Evolutionary conservation across 495 filamentous ascomycete genomes (phyloP).

Genomic region (Xylaria telfairii): DNA sequence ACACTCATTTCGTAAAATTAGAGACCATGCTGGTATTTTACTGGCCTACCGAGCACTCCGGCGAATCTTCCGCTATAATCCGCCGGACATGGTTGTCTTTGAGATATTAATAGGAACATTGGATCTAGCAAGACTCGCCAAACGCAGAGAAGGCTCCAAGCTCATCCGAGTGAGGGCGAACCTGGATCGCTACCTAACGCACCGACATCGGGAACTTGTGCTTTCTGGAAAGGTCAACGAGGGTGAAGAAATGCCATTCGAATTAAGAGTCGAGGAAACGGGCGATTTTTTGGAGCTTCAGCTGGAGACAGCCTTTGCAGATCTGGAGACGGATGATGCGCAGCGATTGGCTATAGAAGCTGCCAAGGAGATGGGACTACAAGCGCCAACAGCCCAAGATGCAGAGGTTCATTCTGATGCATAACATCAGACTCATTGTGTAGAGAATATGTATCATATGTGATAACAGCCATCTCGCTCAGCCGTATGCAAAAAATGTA

Average conservation of each 20-base stretch:
- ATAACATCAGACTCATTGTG: neutral
- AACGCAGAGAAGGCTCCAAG: conserved; percentile 40
- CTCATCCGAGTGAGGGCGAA: conserved; percentile 40
- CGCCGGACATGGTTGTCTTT: conserved; percentile 48
- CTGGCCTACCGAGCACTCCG: conserved; percentile 64
- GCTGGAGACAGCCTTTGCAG: conserved; percentile 26
- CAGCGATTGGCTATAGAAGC: conserved; percentile 49
- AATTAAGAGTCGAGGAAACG: conserved; percentile 35
- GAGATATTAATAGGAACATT: conserved; percentile 47
- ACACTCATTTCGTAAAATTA: conserved; percentile 51
- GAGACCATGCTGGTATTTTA: conserved; percentile 61
- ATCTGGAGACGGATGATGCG: conserved; percentile 42
- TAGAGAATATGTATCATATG: conserved; percentile 5
- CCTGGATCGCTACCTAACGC: conserved; percentile 38
- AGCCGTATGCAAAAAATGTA: no score
- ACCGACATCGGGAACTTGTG: conserved; percentile 30
- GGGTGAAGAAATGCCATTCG: conserved; percentile 20
- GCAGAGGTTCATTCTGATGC: neutral
- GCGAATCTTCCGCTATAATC: conserved; percentile 58
- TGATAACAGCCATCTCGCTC: neutral
- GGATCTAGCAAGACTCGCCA: conserved; percentile 41
- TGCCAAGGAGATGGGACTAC: conserved; percentile 63
- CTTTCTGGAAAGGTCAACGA: conserved; percentile 24
- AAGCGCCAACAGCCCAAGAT: conserved; percentile 10
- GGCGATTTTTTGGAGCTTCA: conserved; percentile 35